Percentiles rank a stretch among this genome's conserved stretches.
Conservation (phyloP, 345 rosid genomes). For the Acer saccharum region DNA sequence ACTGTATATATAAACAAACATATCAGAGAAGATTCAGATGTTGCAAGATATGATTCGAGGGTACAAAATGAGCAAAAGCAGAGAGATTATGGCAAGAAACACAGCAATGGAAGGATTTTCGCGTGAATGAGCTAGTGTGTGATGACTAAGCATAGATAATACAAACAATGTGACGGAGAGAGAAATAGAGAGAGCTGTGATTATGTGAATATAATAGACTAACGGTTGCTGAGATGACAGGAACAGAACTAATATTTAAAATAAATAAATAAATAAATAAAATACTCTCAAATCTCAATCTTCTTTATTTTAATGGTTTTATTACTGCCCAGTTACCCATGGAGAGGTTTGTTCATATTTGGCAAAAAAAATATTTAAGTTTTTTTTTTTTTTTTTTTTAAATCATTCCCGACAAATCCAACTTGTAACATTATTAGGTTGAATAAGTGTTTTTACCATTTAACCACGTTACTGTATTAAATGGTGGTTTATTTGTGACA, state of each 20-base stretch:
- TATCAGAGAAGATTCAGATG: constrained; percentile 6
- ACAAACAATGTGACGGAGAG: background rate
- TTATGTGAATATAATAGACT: background rate
- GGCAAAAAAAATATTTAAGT: too few species aligned
- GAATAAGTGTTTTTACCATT: too few species aligned
- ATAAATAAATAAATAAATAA: too few species aligned
- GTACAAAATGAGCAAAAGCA: background rate
- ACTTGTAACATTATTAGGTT: too few species aligned
- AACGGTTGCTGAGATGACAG: constrained; percentile 23
- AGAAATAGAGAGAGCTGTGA: background rate
- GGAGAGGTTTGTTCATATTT: too few species aligned
- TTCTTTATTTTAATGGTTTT: too few species aligned
- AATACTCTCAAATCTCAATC: too few species aligned
- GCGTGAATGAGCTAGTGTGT: constrained; percentile 43
- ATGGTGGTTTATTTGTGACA: too few species aligned
- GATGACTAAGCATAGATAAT: constrained; percentile 42
- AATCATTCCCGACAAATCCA: too few species aligned
- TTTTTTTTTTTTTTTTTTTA: too few species aligned
- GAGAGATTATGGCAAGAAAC: constrained; percentile 25
- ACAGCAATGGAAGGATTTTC: constrained; percentile 31
- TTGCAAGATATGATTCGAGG: background rate
- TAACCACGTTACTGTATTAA: too few species aligned
- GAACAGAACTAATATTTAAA: background rate
- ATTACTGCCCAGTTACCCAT: too few species aligned
- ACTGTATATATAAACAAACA: background rate